Conservation (phyloP, 148 eudicot genomes). For the Selenicereus undatus region DNA sequence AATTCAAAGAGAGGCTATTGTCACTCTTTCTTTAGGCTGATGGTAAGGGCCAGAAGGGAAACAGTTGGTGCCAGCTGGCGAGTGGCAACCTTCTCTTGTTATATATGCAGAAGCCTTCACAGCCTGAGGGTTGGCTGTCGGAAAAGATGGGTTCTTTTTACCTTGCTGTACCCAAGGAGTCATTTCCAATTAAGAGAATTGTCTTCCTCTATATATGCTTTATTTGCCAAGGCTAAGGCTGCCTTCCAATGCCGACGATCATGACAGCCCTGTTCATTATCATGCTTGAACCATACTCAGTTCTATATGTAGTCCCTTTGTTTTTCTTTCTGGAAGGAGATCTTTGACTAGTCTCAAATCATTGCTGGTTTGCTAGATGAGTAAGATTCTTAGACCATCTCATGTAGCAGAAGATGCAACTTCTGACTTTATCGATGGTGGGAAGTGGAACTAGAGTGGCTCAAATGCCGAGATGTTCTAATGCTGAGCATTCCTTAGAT, state of each 20-base stretch:
- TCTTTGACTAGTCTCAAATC: background rate
- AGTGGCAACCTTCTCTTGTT: background rate
- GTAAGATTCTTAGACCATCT: background rate
- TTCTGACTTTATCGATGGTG: background rate
- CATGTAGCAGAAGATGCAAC: background rate
- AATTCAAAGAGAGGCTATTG: background rate
- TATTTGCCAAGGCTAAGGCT: background rate
- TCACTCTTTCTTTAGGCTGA: slow-evolving; percentile 5
- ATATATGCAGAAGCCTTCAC: background rate
- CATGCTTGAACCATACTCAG: background rate
- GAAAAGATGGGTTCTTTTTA: background rate
- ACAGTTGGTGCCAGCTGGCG: background rate
- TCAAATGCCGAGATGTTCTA: background rate
- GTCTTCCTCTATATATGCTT: background rate
- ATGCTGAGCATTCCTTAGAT: no score
- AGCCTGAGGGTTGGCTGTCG: background rate
- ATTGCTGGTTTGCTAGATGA: background rate
- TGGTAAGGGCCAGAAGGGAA: background rate
- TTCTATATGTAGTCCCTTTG: background rate
- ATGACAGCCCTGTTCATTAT: background rate
- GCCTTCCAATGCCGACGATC: background rate
- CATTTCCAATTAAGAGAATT: background rate
- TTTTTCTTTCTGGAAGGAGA: background rate
- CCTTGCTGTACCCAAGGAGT: background rate
- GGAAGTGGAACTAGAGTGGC: background rate